A percentile compares a stretch with the other conserved stretches of the same genome.
These are phyloP conservation scores for Flammula alnicola DNA, from an alignment of 1,284 basidiomycete genomes.

Conservation along the genomic window DNA sequence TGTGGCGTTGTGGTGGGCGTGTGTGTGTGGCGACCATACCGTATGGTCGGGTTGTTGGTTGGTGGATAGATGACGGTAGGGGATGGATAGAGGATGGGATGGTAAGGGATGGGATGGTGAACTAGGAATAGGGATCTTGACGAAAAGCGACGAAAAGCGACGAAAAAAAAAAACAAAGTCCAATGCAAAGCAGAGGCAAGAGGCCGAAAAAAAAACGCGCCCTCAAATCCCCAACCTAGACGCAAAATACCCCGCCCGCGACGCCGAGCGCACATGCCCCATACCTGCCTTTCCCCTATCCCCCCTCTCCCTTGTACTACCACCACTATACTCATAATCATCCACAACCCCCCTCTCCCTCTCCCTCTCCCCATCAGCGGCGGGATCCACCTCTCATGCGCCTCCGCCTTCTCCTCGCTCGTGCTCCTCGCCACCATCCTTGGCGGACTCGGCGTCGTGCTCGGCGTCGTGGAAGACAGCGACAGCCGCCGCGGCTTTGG, in stretches of 20 bases:
- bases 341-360: not conserved
- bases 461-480: no score
- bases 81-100: no score
- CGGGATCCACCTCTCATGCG: conserved; percentile 33
- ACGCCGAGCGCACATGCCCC: not conserved
- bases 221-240: not conserved
- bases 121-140: no score
- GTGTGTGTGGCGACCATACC: no score
- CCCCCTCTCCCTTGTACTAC: not conserved
- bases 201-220: not conserved
- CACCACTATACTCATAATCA: not conserved
- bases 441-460: no score
- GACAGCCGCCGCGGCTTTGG: conserved; percentile 51
- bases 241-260: not conserved
- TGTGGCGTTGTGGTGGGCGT: no score
- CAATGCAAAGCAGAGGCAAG: not conserved
- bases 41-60: no score
- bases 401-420: conserved; percentile 55
- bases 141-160: no score
- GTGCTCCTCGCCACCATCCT: conserved; percentile 49
- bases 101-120: no score
- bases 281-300: not conserved
- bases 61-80: no score
- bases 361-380: not conserved
- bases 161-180: no score